Base-by-base conservation (phyloP, 805 yeast genomes). In the Pichia heedii region DNA sequence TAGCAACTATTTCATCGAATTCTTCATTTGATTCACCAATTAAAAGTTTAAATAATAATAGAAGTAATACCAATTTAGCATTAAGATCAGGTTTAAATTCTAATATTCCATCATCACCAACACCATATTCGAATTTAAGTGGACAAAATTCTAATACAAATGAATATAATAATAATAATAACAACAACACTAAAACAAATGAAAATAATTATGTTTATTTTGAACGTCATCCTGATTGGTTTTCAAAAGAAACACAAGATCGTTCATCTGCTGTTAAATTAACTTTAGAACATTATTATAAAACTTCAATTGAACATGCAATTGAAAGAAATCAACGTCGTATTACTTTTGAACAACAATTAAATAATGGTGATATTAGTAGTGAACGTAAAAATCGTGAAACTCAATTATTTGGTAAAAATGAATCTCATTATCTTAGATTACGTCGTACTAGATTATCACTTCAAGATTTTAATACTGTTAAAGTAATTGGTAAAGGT, bases 241-340 rank as follows among this genome's bases (percentile, higher is more conserved):
- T 87, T 54, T 74, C 84, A n/a, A 79, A 82, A 52, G 56, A 71
- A 7, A 72, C 93, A 0, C 94, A 84, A 54, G 96, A 88, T 54
- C 79, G 78, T 53, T 87, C 96, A 0, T 79, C 94, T 0, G 85
- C 90, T 2, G 79, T 85, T 36, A 87, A 86, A 61, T 69, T 88
- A 48, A 80, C 81, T 51, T 67, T 88, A 39, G 96, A 88, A 58
- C 86, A 86, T 57, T 85, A 77, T 58, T 88, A 87, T 64, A 86
- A 86, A 50, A 77, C 84, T 60, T 79, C 89, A 16, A 94, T 89
- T 24, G 76, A 77, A 43, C 94, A 88, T 60, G 97, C 98, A 0
- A 88, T 93, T 48, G 98, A 93, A 62, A 72, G 98, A 51, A 93
- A 90, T 60, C 96, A 89, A 62, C 78, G 97, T 63, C 73, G 97